phyloP scores from a whole-genome alignment of 352 stramenopile species.

The Pythium brachiatum region DNA sequence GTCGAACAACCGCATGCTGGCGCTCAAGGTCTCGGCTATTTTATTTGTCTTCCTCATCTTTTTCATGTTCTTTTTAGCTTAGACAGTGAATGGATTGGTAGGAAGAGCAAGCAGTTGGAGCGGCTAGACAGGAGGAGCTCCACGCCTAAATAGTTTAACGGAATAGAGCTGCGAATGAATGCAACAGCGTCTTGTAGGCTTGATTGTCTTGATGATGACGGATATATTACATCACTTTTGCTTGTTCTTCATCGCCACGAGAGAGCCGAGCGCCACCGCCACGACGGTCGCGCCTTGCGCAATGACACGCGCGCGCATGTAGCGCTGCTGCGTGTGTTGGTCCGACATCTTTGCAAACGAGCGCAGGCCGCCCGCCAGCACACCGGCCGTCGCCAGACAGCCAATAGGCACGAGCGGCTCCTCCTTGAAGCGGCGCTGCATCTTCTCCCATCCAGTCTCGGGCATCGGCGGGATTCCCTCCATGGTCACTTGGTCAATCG shows the following conservation, averaged over 20 bases:
- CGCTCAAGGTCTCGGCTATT: conserved; percentile 83
- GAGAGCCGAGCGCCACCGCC: conserved; percentile 58
- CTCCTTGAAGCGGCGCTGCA: conserved; percentile 68
- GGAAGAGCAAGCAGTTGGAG: not conserved
- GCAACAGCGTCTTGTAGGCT: not conserved
- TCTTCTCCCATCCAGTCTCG: conserved; percentile 78
- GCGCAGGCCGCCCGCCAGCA: conserved; percentile 58
- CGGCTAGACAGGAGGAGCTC: not conserved
- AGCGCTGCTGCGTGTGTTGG: conserved; percentile 72
- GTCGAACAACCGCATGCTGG: conserved; percentile 85
- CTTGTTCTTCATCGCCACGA: conserved; percentile 61
- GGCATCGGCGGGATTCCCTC: conserved; percentile 33
- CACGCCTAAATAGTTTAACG: conserved; percentile 18
- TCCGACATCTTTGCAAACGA: conserved; percentile 69
- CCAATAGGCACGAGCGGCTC: conserved; percentile 79
- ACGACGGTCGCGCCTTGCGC: conserved; percentile 74
- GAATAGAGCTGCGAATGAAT: conserved; percentile 1
- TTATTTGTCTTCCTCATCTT: conserved; percentile 88
- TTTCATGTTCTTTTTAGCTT: conserved; percentile 89
- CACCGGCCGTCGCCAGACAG: conserved; percentile 55
- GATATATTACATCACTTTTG: conserved; percentile 1
- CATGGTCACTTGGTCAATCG: conserved; percentile 19
- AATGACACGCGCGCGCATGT: conserved; percentile 72
- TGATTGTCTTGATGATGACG: too few relatives aligned
- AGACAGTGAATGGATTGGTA: conserved; percentile 21